Conservation (phyloP, 495 filamentous ascomycete species). For the Lasiosphaeris hirsuta region DNA sequence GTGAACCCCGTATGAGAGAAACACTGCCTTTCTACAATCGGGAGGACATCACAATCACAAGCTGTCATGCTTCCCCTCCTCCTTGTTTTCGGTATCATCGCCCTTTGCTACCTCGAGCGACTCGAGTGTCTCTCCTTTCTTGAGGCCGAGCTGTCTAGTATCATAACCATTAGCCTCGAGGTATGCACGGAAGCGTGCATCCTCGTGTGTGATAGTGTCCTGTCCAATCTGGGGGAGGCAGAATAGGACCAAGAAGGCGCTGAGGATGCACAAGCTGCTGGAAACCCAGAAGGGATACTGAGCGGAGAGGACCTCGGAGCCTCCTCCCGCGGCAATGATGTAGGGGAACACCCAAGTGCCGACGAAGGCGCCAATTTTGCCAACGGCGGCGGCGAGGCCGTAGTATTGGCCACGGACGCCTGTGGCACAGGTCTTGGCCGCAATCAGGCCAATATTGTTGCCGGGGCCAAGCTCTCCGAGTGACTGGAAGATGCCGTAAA, state of each 20-base stretch:
- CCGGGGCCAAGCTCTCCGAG: constrained; percentile 86
- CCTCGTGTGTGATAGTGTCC: constrained; percentile 69
- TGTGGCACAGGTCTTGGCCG: constrained; percentile 84
- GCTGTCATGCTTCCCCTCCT: neutral
- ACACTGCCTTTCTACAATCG: too few species aligned
- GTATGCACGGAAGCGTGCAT: constrained; percentile 66
- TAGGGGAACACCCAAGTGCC: constrained; percentile 78
- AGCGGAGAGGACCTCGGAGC: constrained; percentile 49
- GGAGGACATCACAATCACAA: too few species aligned
- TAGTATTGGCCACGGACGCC: constrained; percentile 89
- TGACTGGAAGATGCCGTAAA: constrained; percentile 74
- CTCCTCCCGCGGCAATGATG: constrained; percentile 63
- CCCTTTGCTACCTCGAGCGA: neutral
- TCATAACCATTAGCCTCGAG: constrained; percentile 68
- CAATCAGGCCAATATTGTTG: constrained; percentile 85
- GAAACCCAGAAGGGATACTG: constrained; percentile 82
- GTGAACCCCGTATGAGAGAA: too few species aligned
- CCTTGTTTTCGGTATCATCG: neutral
- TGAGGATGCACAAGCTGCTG: constrained; percentile 60
- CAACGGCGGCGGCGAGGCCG: constrained; percentile 77
- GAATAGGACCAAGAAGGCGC: constrained; percentile 55
- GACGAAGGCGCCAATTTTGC: constrained; percentile 90
- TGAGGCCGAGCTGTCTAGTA: constrained; percentile 60
- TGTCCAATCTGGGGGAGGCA: constrained; percentile 65
- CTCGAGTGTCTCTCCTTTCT: constrained; percentile 30